Evolutionary conservation across 192 early-diverging fungal genomes (phyloP), one percentile per base, ranked within the genome.

Genomic region (Gryganskiella cystojenkinii): DNA sequence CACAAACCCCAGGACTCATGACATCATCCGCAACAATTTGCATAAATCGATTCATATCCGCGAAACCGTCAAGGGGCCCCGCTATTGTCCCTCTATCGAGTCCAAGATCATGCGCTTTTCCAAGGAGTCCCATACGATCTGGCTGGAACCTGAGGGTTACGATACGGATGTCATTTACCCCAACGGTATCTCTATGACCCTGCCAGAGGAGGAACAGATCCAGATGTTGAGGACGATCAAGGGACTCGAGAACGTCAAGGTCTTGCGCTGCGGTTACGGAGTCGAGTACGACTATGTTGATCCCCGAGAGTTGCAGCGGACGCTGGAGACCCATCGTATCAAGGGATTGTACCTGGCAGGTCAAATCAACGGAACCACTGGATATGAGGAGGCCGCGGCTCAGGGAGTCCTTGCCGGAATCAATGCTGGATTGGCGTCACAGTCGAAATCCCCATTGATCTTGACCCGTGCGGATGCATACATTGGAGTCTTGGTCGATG

Each of bases 201-300:
- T 95, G 80, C 93, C 93, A 14, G 93, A 92, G 79, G 88, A 92
- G 45, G 85, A 90, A 43, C 93, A 95, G 59, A 61, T 85, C 27
- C 80, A 86, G 44, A 85, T 95, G 57, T 72, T 95, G 62, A 83
- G 90, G 45, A 88, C 86, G 42, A 92, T 95, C 37, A 86, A 83
- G 7, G 93, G 93, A 4, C 82, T 95, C 17, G 92, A 93, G 69
- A 89, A 89, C 56, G 93, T 93, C 1, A 72, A 61, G 11, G 93
- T 95, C 86, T 70, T 90, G 25, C 53, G 54, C 24, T 50, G 70
- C 70, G 87, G 88, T 20, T 95, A 95, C 64, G 93, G 93, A 31
- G 93, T 95, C n/a, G 92, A 95, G 66, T 95, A 95, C 69, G 93
- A 95, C 55, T 89, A 95, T 61, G 81, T 95, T 10, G 93, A 95